Evolutionary conservation across 305 asterid genomes (phyloP).

Genomic region (Stenogyne calaminthoides): DNA sequence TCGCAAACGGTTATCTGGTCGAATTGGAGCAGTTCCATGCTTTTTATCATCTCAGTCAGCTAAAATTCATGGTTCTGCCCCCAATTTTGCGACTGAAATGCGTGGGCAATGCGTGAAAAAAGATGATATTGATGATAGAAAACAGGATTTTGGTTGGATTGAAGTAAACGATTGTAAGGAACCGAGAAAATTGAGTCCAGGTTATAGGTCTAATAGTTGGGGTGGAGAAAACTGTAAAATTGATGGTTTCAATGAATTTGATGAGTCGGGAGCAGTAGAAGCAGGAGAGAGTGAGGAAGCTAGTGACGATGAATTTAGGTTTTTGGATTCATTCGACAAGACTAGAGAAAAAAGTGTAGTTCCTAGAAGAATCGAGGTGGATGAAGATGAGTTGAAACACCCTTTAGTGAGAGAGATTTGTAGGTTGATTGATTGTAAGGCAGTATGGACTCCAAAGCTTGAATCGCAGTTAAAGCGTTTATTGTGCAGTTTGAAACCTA

Average conservation of each 20-base stretch:
- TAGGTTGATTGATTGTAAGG: conserved; percentile 59
- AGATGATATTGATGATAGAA: conserved; percentile 24
- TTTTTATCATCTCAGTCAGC: conserved; percentile 36
- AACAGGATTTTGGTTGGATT: conserved; percentile 30
- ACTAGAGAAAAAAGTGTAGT: conserved; percentile 31
- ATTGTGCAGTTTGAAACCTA: conserved; percentile 69
- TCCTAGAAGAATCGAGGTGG: conserved; percentile 47
- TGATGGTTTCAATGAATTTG: too few relatives aligned
- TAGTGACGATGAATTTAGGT: conserved; percentile 53
- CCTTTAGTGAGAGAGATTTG: conserved; percentile 83
- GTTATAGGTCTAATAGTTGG: conserved; percentile 20
- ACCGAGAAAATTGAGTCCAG: conserved; percentile 29
- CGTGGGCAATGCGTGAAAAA: conserved; percentile 32
- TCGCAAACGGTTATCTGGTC: conserved; percentile 18
- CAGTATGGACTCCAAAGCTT: conserved; percentile 68
- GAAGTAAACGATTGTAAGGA: conserved; percentile 36
- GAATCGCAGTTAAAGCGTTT: conserved; percentile 74
- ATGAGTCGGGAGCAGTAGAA: conserved; percentile 47
- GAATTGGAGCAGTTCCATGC: conserved; percentile 32
- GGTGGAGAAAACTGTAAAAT: conserved; percentile 40
- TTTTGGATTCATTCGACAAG: conserved; percentile 49
- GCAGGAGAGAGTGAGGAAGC: conserved; percentile 41
- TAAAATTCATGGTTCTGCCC: conserved; percentile 6
- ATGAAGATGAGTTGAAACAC: conserved; percentile 65
- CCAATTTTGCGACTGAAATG: conserved; percentile 17